phyloP scores from a whole-genome alignment of 2,329 filamentous ascomycete species.

The Alternaria solani region DNA sequence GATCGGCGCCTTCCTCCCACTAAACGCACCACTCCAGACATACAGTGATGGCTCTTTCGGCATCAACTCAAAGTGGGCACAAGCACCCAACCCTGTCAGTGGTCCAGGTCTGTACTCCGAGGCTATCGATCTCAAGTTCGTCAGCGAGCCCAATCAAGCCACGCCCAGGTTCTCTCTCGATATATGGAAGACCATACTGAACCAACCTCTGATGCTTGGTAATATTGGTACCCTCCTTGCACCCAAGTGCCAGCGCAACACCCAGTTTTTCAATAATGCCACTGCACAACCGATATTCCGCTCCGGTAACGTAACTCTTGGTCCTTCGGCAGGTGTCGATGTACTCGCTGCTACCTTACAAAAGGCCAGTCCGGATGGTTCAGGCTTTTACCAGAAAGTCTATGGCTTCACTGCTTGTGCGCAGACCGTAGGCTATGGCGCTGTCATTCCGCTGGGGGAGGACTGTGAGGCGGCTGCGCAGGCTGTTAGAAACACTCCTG shows the following conservation, averaged over 20 bases:
- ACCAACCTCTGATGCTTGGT: constrained; percentile 16
- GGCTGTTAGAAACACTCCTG: constrained; percentile 8
- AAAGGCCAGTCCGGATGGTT: constrained; percentile 11
- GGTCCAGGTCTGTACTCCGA: constrained; percentile 17
- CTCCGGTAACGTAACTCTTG: constrained; percentile 17
- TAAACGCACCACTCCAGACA: constrained; percentile 4
- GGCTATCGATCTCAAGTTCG: constrained; percentile 19
- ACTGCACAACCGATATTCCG: constrained; percentile 15
- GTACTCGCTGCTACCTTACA: constrained; percentile 6
- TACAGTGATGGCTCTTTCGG: constrained; percentile 10
- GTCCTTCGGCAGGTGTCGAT: constrained; percentile 12
- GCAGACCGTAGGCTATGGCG: constrained; percentile 19
- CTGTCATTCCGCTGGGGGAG: constrained; percentile 15
- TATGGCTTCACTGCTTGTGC: constrained; percentile 20
- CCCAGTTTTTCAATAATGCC: constrained; percentile 16
- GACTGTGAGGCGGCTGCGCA: constrained; percentile 19
- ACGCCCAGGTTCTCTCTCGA: constrained; percentile 8
- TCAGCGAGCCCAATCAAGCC: constrained; percentile 4
- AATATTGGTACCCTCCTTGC: neutral
- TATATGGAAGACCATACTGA: constrained; percentile 13
- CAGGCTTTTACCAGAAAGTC: constrained; percentile 9
- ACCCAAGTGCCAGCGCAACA: constrained; percentile 18
- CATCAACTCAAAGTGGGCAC: constrained; percentile 17
- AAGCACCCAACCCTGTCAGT: constrained; percentile 10
- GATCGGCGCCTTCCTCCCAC: constrained; percentile 15